These are phyloP conservation scores for Cryphonectria radicalis DNA, from an alignment of 2,329 filamentous ascomycete genomes.

Conservation along the genomic window DNA sequence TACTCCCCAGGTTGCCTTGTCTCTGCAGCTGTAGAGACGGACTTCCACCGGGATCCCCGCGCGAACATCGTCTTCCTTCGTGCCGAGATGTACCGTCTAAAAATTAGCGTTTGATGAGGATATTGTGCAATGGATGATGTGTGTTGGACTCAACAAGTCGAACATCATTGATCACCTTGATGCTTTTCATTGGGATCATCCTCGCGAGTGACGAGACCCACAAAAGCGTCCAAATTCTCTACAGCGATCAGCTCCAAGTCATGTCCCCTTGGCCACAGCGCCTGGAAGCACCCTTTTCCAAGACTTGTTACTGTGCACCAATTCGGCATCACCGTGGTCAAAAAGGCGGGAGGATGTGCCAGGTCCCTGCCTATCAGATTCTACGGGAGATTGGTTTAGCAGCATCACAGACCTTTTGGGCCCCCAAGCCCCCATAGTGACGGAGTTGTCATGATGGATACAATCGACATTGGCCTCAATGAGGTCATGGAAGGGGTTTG, in stretches of 20 bases:
- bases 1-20: background rate
- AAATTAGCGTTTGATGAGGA: background rate
- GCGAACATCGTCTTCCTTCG: background rate
- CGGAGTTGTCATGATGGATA: background rate
- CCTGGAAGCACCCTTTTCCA: background rate
- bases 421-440: background rate
- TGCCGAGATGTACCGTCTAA: background rate
- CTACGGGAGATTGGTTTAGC: background rate
- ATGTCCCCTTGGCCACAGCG: background rate
- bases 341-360: background rate
- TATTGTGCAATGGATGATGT: background rate
- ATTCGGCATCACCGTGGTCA: constrained; percentile 3
- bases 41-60: background rate
- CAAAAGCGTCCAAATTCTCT: background rate
- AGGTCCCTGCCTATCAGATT: constrained; percentile 9
- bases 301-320: background rate
- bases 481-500: background rate
- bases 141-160: background rate
- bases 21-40: background rate
- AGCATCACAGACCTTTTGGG: background rate
- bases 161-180: background rate
- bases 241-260: background rate
- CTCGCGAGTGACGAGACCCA: background rate
- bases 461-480: background rate
- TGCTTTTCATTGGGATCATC: constrained; percentile 5